Evolutionary conservation across 441 rosid genomes (phyloP), one percentile per base, ranked within the genome.

Genomic region (Aquilaria agallochum): DNA sequence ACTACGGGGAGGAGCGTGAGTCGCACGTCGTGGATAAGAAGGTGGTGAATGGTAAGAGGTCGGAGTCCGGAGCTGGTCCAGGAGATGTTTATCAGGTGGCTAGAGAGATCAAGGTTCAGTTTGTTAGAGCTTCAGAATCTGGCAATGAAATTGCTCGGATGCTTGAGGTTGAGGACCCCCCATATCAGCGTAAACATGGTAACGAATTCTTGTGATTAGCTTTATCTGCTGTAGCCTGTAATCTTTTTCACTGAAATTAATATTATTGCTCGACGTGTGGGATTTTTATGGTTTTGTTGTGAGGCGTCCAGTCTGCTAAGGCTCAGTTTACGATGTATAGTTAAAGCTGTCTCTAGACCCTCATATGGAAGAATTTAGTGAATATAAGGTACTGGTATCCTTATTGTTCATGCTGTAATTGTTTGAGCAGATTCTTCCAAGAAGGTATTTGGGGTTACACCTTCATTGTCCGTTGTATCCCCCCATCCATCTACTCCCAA

Each of bases 91-190:
- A 64, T 58, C 88, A 88, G 40, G 90, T 85, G 46, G 85, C 84
- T 3, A 70, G 56, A 7, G 96, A 87, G 69, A 87, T 91, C 32
- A 83, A 82, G 77, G 33, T 42, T 71, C 89, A 76, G 56, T 91
- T 91, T 34, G 76, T 74, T 74, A 83, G 77, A 70, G 96, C 96
- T 68, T 85, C 96, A 1, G 88, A 83, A 56, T 80, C 79, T 7
- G 97, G 90, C 45, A 71, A 62, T 64, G 96, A 91, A 72, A 81
- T 89, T 42, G 88, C 94, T 5, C 67, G 70, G 75, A 64, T 89
- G 80, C 96, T 91, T 44, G 96, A 87, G 74, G 95, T 69, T 10
- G 95, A 96, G 53, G 83, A 80, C 68, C 84, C 79, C 68, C 90
- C 84, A 31, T 77, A 85, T 59, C 81, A 77, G 72, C 86, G 85